phyloP scores from a whole-genome alignment of 768 basidiomycete species.

The Amanita polypyramis region DNA sequence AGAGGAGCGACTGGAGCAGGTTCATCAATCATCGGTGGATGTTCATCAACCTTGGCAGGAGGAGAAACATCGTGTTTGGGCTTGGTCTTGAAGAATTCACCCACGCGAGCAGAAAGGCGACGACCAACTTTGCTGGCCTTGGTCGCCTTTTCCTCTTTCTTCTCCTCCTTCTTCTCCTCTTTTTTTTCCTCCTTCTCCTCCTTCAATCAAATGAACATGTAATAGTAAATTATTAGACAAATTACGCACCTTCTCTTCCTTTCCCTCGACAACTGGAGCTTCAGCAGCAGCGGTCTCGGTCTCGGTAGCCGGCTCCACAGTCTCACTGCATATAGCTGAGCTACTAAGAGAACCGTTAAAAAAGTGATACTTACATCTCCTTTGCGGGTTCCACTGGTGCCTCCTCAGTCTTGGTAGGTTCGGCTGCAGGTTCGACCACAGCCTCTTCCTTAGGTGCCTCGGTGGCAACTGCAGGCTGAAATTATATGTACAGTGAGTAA shows the following conservation, averaged over 20 bases:
- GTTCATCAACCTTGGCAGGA: conserved; percentile 79
- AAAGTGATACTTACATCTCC: conserved; percentile 51
- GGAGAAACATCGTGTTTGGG: conserved; percentile 51
- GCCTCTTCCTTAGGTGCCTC: conserved; percentile 33
- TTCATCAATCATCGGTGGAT: conserved; percentile 83
- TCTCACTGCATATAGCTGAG: conserved; percentile 27
- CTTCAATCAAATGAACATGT: not conserved
- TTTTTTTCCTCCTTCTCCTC: conserved; percentile 22
- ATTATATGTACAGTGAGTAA: not conserved
- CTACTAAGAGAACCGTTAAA: not conserved
- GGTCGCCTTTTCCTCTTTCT: conserved; percentile 35
- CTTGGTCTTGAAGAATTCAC: conserved; percentile 74
- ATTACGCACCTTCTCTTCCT: conserved; percentile 50
- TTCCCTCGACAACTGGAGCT: conserved; percentile 39
- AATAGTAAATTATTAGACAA: not conserved
- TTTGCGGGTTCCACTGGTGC: conserved; percentile 48
- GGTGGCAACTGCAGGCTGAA: conserved; percentile 25
- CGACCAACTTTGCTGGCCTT: conserved; percentile 62
- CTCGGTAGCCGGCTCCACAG: conserved; percentile 29
- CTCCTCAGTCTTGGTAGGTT: conserved; percentile 33
- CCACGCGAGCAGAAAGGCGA: conserved; percentile 76
- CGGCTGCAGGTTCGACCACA: conserved; percentile 26
- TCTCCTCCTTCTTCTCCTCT: conserved; percentile 39
- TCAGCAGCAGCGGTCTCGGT: conserved; percentile 27
- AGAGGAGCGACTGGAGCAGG: conserved; percentile 75